Evolutionary conservation across 805 yeast species (phyloP).

Genomic region (Monosporozyma unispora): DNA sequence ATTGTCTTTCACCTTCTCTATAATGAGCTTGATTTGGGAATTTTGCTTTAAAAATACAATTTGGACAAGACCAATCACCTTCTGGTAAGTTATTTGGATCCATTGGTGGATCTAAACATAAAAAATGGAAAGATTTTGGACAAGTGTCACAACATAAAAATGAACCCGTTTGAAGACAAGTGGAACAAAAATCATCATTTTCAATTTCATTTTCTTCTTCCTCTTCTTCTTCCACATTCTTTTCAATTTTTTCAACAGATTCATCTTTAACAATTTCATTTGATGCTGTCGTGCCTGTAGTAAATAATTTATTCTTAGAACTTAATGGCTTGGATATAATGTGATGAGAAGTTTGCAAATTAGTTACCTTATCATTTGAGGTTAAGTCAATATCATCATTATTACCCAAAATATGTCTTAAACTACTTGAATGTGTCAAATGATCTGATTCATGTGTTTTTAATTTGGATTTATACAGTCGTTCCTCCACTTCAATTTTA

Average conservation of each 20-base stretch:
- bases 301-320: constrained; percentile 36
- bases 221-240: constrained; percentile 6
- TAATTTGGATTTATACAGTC: constrained; percentile 18
- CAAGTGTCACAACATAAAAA: constrained; percentile 92
- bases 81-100: constrained; percentile 70
- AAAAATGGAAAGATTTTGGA: constrained; percentile 84
- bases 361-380: neutral
- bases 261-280: constrained; percentile 1
- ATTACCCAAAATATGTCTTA: constrained; percentile 13
- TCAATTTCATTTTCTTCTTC: constrained; percentile 30
- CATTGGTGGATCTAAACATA: constrained; percentile 85
- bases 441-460: constrained; percentile 30
- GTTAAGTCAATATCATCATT: neutral
- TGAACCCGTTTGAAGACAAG: constrained; percentile 84
- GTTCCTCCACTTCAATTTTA: constrained; percentile 9
- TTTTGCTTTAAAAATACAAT: constrained; percentile 46
- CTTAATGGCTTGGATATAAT: constrained; percentile 11
- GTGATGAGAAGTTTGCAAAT: constrained; percentile 4
- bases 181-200: constrained; percentile 85
- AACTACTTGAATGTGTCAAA: constrained; percentile 28
- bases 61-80: constrained; percentile 82
- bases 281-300: constrained; percentile 23
- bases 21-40: constrained; percentile 22
- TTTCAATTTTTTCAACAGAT: neutral
- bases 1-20: constrained; percentile 17